Percentiles rank a stretch among this genome's conserved stretches.
These are phyloP conservation scores for Arthrobotrys iridis DNA, from an alignment of 2,329 filamentous ascomycete genomes.

Conservation along the genomic window DNA sequence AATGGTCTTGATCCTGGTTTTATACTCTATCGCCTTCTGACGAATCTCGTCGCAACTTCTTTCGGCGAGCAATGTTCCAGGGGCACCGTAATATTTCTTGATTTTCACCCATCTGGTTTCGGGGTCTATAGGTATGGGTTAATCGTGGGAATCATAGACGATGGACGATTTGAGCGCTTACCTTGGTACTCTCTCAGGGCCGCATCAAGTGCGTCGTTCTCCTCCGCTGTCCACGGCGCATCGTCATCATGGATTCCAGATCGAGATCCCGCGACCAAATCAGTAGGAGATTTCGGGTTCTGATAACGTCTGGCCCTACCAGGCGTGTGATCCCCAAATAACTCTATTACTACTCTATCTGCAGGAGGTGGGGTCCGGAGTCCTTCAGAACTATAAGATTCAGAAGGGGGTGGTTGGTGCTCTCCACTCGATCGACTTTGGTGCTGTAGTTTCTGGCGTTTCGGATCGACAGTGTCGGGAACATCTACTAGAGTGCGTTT, in stretches of 20 bases:
- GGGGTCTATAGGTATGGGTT: background rate
- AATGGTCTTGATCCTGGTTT: background rate
- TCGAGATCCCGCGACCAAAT: background rate
- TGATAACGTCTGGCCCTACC: constrained; percentile 23
- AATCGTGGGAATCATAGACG: too few relatives aligned
- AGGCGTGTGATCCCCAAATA: constrained; percentile 44
- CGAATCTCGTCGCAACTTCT: background rate
- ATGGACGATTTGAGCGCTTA: background rate
- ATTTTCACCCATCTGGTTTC: constrained; percentile 23
- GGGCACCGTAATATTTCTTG: constrained; percentile 1
- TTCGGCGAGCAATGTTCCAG: background rate
- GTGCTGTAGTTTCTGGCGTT: background rate
- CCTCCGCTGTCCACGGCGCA: constrained; percentile 39
- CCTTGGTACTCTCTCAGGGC: background rate
- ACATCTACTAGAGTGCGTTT: background rate
- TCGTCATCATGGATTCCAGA: constrained; percentile 29
- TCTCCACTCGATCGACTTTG: background rate
- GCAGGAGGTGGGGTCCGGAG: background rate
- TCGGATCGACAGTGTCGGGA: background rate
- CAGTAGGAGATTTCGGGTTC: background rate
- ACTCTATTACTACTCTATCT: constrained; percentile 21
- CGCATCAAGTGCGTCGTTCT: constrained; percentile 13
- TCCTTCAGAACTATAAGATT: background rate
- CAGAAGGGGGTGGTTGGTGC: background rate
- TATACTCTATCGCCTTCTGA: constrained; percentile 2